phyloP scores from a whole-genome alignment of 768 basidiomycete species.

The Suillus clintonianus region DNA sequence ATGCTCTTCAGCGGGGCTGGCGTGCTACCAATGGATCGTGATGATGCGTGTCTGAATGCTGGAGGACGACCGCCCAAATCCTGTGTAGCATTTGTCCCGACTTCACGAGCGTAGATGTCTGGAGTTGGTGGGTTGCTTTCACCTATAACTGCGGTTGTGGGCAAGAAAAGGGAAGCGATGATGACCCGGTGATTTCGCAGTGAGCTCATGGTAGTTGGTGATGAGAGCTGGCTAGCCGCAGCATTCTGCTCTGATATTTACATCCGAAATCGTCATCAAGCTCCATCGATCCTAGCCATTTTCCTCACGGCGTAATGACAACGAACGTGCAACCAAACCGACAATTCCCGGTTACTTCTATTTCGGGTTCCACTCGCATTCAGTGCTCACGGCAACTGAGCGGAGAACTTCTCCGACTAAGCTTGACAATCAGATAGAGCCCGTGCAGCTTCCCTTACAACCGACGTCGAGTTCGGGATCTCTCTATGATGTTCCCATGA shows the following conservation, averaged over 20 bases:
- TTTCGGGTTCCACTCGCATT: neutral
- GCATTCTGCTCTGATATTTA: neutral
- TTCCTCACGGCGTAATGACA: neutral
- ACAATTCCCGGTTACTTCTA: neutral
- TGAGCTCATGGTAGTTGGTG: slow-evolving; percentile 54
- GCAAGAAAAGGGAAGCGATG: slow-evolving; percentile 85
- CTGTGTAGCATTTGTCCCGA: slow-evolving; percentile 12
- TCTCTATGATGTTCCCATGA: no score
- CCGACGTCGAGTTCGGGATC: no score
- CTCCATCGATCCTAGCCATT: neutral
- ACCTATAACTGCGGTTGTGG: slow-evolving; percentile 67
- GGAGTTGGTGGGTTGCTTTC: slow-evolving; percentile 55
- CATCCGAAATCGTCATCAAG: neutral
- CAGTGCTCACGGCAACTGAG: no score
- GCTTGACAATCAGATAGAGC: no score
- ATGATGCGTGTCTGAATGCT: slow-evolving; percentile 20
- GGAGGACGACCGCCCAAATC: slow-evolving; percentile 8
- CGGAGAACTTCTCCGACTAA: no score
- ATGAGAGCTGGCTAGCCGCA: neutral
- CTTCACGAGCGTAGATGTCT: slow-evolving; percentile 28
- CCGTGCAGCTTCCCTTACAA: no score
- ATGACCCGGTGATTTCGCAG: slow-evolving; percentile 73
- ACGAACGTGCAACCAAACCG: neutral
- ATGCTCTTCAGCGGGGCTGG: slow-evolving; percentile 60
- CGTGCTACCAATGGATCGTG: slow-evolving; percentile 20